Percentiles rank a stretch among this genome's conserved stretches.
These are phyloP conservation scores for Aspergillus clavatus DNA, from an alignment of 2,329 filamentous ascomycete genomes.

Conservation along the genomic window DNA sequence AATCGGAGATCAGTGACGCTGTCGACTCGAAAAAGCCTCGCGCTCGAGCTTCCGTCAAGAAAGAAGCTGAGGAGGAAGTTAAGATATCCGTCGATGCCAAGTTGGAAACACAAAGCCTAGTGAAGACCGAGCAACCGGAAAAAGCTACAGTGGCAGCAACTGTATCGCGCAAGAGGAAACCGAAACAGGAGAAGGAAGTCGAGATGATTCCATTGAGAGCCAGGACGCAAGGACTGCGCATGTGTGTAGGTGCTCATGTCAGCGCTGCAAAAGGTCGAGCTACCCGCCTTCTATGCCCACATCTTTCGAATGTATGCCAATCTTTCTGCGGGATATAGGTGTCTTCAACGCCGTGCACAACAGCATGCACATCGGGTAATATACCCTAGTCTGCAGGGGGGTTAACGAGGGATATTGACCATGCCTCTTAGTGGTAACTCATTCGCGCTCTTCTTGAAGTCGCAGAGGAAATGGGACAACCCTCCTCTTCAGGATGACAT, in stretches of 20 bases:
- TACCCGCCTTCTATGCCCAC: neutral
- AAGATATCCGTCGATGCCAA: neutral
- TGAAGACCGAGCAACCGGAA: conserved; percentile 19
- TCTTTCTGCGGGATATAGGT: conserved; percentile 51
- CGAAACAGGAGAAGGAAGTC: conserved; percentile 52
- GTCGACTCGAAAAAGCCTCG: conserved; percentile 8
- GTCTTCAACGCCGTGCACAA: conserved; percentile 85
- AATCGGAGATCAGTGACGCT: neutral
- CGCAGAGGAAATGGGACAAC: conserved; percentile 89
- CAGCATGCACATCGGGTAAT: conserved; percentile 65
- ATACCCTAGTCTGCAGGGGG: neutral
- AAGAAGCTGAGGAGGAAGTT: conserved; percentile 15
- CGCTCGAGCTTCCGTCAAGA: conserved; percentile 9
- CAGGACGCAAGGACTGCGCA: conserved; percentile 66
- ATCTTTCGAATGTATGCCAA: conserved; percentile 8
- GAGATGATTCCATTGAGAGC: conserved; percentile 59
- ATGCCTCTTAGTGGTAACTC: conserved; percentile 64
- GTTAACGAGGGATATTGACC: too few species aligned
- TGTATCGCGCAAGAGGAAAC: conserved; percentile 45
- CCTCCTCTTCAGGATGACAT: conserved; percentile 68
- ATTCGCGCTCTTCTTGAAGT: conserved; percentile 93
- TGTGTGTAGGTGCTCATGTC: conserved; percentile 90
- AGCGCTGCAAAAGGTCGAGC: conserved; percentile 76
- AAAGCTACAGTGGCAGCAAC: conserved; percentile 45
- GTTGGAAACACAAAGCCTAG: conserved; percentile 13